Evolutionary conservation across 495 filamentous ascomycete genomes (phyloP).

Genomic region (Annulohypoxylon moriforme): DNA sequence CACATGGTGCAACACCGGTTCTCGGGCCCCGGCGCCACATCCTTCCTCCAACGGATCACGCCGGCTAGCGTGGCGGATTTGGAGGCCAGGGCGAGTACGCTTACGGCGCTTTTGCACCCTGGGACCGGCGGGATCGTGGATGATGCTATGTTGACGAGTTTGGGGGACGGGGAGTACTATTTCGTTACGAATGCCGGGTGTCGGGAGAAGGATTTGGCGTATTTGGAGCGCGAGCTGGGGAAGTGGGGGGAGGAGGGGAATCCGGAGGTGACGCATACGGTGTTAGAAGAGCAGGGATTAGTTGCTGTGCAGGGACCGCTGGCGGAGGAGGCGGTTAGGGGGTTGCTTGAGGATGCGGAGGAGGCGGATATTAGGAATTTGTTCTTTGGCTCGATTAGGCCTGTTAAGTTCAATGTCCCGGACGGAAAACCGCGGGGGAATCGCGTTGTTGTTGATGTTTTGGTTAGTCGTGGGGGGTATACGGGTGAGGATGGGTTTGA

Average conservation of each 20-base stretch:
- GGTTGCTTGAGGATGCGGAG: slow-evolving; percentile 60
- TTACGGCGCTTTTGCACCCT: slow-evolving; percentile 82
- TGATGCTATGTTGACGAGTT: slow-evolving; percentile 86
- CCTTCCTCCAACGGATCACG: slow-evolving; percentile 82
- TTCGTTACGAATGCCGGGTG: slow-evolving; percentile 97
- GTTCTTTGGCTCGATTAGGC: slow-evolving; percentile 82
- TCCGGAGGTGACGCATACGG: slow-evolving; percentile 46
- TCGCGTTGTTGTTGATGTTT: slow-evolving; percentile 64
- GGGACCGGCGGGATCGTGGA: slow-evolving; percentile 90
- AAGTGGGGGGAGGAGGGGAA: slow-evolving; percentile 64
- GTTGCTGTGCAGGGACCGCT: slow-evolving; percentile 90
- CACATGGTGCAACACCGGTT: slow-evolving; percentile 80
- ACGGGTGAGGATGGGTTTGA: slow-evolving; percentile 99
- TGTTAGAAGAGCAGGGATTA: slow-evolving; percentile 75
- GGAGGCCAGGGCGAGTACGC: slow-evolving; percentile 69
- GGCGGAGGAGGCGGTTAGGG: slow-evolving; percentile 69
- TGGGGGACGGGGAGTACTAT: slow-evolving; percentile 79
- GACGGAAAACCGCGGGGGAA: slow-evolving; percentile 42
- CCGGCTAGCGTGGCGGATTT: slow-evolving; percentile 69
- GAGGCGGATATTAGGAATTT: slow-evolving; percentile 71
- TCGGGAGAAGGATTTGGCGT: slow-evolving; percentile 83
- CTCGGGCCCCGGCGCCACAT: slow-evolving; percentile 78
- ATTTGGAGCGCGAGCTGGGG: slow-evolving; percentile 73
- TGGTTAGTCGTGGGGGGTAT: slow-evolving; percentile 90
- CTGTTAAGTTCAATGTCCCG: slow-evolving; percentile 63